Evolutionary conservation across 176 grass and related monocot species (phyloP).

Genomic region (Saccharum officinarum): DNA sequence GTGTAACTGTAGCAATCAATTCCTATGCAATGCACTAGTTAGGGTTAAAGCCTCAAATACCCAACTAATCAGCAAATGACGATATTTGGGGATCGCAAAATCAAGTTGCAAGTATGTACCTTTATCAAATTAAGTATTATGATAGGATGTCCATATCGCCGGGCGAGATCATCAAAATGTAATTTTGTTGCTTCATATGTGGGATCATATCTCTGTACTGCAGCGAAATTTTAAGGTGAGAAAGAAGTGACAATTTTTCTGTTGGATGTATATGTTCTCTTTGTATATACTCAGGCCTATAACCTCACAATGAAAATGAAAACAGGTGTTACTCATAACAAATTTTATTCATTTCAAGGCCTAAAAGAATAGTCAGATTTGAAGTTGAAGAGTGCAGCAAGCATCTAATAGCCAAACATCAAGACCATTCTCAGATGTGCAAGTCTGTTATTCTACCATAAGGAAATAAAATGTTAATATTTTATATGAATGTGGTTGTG

Average conservation of each 20-base stretch:
- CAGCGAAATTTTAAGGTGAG: slow-evolving; percentile 37
- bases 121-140: slow-evolving; percentile 99
- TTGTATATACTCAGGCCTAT: neutral
- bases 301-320: neutral
- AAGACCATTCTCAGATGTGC: neutral
- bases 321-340: neutral
- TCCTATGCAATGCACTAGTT: neutral
- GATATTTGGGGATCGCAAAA: slow-evolving; percentile 22
- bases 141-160: slow-evolving; percentile 92
- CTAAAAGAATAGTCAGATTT: slow-evolving; percentile 2
- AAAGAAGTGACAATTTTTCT: neutral
- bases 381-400: neutral
- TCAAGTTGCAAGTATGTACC: slow-evolving; percentile 42
- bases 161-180: slow-evolving; percentile 92
- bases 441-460: neutral
- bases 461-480: neutral
- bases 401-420: slow-evolving; percentile 6
- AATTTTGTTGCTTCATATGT: slow-evolving; percentile 95
- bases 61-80: neutral
- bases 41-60: slow-evolving; percentile 13
- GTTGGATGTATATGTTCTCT: neutral
- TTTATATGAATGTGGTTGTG: neutral
- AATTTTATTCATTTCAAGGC: slow-evolving; percentile 14
- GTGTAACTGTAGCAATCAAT: too few species aligned
- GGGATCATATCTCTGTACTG: slow-evolving; percentile 99